Conservation (phyloP, 2,329 filamentous ascomycete species). For the Cryphonectria parasitica region DNA sequence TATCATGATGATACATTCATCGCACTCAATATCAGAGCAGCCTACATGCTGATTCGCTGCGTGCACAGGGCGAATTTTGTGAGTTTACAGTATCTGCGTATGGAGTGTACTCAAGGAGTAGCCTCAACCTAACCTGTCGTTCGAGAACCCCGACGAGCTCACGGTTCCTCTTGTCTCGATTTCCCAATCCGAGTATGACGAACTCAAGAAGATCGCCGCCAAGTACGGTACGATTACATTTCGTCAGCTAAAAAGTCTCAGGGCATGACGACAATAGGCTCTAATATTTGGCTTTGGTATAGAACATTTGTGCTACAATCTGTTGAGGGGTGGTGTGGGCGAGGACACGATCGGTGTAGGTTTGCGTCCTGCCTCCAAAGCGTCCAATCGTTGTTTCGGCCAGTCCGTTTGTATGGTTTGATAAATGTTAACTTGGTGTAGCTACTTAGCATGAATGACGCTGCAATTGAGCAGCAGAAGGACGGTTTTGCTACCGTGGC, state of each 20-base stretch:
- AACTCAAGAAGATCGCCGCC: conserved; percentile 53
- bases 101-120: conserved; percentile 18
- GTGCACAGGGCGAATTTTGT: conserved; percentile 53
- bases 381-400: not conserved
- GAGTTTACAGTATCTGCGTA: conserved; percentile 36
- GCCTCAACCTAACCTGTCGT: conserved; percentile 20
- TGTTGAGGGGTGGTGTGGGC: conserved; percentile 53
- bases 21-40: not conserved
- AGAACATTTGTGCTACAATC: conserved; percentile 53
- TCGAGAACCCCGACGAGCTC: conserved; percentile 34
- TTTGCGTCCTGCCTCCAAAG: conserved; percentile 13
- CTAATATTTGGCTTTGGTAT: conserved; percentile 25
- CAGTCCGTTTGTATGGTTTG: not conserved
- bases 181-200: conserved; percentile 63
- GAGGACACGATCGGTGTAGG: conserved; percentile 52
- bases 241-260: conserved; percentile 14
- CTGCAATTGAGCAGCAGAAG: conserved; percentile 32
- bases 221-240: conserved; percentile 56
- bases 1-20: not conserved
- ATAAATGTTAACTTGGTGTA: conserved; percentile 18
- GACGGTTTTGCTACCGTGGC: not conserved
- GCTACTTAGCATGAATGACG: conserved; percentile 38
- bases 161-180: conserved; percentile 54
- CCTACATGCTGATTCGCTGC: conserved; percentile 12
- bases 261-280: conserved; percentile 6